These are phyloP conservation scores for Lagenidium giganteum DNA, from an alignment of 352 stramenopile species.

Conservation along the genomic window DNA sequence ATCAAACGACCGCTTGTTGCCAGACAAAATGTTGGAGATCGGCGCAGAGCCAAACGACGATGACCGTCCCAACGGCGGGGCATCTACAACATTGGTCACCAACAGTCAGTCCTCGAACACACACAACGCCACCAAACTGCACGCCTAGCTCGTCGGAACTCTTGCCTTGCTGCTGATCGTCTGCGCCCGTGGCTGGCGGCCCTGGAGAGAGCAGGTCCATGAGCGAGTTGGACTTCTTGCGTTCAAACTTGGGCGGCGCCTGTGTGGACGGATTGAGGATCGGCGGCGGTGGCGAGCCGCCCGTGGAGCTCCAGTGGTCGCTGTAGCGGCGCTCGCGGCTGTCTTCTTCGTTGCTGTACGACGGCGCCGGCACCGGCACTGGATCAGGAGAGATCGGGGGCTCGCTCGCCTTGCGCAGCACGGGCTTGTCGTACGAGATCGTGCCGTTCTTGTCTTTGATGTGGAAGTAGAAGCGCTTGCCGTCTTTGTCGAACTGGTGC, in stretches of 20 bases:
- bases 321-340: not conserved
- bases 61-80: no score
- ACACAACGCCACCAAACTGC: no score
- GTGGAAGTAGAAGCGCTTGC: slow-evolving; percentile 68
- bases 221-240: slow-evolving; percentile 76
- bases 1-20: slow-evolving; percentile 48
- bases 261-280: slow-evolving; percentile 1
- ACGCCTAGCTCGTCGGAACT: no score
- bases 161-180: slow-evolving; percentile 29
- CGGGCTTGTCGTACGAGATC: slow-evolving; percentile 69
- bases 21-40: slow-evolving; percentile 1
- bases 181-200: slow-evolving; percentile 26
- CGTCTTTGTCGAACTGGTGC: slow-evolving; percentile 68
- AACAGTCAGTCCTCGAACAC: not conserved
- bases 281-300: slow-evolving; percentile 7
- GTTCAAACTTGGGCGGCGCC: slow-evolving; percentile 16
- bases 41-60: slow-evolving; percentile 11
- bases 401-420: slow-evolving; percentile 18
- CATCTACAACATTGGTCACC: no score
- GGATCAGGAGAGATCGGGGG: slow-evolving; percentile 24
- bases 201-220: slow-evolving; percentile 68
- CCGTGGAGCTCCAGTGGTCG: no score
- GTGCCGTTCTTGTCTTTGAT: slow-evolving; percentile 64
- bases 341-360: slow-evolving; percentile 23
- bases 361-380: slow-evolving; percentile 35